Evolutionary conservation across 805 yeast species (phyloP).

Genomic region (Cyberlindnera lachancei): DNA sequence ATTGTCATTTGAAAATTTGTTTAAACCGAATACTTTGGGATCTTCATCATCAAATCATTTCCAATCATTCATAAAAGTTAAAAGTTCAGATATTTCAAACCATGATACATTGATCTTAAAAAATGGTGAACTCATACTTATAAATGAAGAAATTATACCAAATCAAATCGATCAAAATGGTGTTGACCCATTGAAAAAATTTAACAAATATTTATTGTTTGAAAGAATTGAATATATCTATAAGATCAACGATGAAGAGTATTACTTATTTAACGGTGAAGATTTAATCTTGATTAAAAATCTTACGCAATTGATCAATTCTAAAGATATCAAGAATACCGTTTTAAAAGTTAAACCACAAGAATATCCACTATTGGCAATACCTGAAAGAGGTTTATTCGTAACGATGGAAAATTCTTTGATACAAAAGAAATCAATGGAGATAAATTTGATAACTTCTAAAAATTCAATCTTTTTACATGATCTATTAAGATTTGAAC

Average conservation of each 20-base stretch:
- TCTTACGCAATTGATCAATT: conserved; percentile 6
- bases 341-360: conserved; percentile 25
- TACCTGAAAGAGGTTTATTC: conserved; percentile 27
- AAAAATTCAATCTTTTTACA: conserved; percentile 37
- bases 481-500: conserved; percentile 38
- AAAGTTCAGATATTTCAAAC: neutral
- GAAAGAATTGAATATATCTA: conserved; percentile 21
- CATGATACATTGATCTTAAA: conserved; percentile 18
- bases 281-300: conserved; percentile 22
- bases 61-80: conserved; percentile 12
- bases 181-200: too few species aligned
- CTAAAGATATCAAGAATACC: conserved; percentile 6
- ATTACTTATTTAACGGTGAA: conserved; percentile 34
- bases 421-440: conserved; percentile 22
- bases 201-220: conserved; percentile 15
- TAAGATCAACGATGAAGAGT: conserved; percentile 17
- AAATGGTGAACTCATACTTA: conserved; percentile 20
- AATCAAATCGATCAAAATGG: too few species aligned
- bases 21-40: too few species aligned
- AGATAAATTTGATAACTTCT: conserved; percentile 27
- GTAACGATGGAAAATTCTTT: conserved; percentile 34
- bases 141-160: conserved; percentile 8
- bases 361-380: conserved; percentile 23
- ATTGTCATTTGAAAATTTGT: conserved; percentile 11
- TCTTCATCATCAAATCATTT: conserved; percentile 2